These are phyloP conservation scores for Tuber microsphaerosporum DNA, from an alignment of 495 filamentous ascomycete species.

Conservation along the genomic window DNA sequence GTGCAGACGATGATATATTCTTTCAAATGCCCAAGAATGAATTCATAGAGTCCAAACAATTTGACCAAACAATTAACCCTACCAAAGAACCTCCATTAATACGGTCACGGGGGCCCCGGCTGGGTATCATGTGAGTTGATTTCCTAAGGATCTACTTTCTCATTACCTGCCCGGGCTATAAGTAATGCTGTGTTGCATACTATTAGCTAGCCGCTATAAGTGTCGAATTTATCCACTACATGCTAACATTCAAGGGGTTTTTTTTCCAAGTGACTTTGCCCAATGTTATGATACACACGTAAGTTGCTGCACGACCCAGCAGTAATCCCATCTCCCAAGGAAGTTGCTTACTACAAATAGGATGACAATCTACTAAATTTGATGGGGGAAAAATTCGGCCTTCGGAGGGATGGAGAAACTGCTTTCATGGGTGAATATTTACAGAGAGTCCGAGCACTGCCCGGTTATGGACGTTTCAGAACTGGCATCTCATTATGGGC, in stretches of 20 bases:
- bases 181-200: too few species aligned
- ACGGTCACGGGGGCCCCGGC: neutral
- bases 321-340: neutral
- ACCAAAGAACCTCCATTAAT: too few species aligned
- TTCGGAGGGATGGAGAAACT: neutral
- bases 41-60: neutral
- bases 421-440: neutral
- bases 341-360: neutral
- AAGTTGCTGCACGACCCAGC: neutral
- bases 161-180: too few species aligned
- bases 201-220: too few species aligned
- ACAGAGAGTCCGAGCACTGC: neutral
- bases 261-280: neutral
- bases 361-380: neutral
- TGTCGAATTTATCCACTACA: too few species aligned
- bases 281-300: neutral
- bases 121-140: neutral
- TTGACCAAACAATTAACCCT: neutral
- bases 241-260: neutral
- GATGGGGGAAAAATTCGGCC: neutral
- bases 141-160: too few species aligned
- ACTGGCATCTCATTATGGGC: neutral
- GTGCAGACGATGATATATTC: neutral
- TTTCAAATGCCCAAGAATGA: neutral
- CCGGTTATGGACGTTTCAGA: neutral